These are phyloP conservation scores for Ottelia alismoides DNA, from an alignment of 106 monocot species.

Conservation along the genomic window DNA sequence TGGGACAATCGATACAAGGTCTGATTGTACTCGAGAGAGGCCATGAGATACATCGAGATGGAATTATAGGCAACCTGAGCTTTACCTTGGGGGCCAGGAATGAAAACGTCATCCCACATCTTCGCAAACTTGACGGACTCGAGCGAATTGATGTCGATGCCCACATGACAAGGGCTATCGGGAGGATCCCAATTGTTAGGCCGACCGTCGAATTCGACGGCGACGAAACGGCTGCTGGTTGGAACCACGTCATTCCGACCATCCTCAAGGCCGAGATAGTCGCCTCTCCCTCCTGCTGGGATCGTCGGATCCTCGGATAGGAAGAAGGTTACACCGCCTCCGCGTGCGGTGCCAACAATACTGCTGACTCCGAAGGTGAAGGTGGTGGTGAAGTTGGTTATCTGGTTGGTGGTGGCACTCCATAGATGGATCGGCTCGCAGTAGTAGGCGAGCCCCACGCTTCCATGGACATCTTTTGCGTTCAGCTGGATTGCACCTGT, in stretches of 20 bases:
- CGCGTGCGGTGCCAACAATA: neutral
- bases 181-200: slow-evolving; percentile 42
- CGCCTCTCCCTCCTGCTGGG: slow-evolving; percentile 23
- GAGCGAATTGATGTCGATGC: slow-evolving; percentile 49
- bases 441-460: slow-evolving; percentile 9
- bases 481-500: neutral
- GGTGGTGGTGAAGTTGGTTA: slow-evolving; percentile 17
- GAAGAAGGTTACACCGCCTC: slow-evolving; percentile 72
- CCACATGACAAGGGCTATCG: slow-evolving; percentile 32
- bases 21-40: too few relatives aligned
- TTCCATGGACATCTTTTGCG: neutral
- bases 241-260: neutral
- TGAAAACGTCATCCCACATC: too few relatives aligned
- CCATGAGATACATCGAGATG: too few relatives aligned
- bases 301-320: slow-evolving; percentile 25
- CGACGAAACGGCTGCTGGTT: slow-evolving; percentile 16
- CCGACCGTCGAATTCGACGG: slow-evolving; percentile 58
- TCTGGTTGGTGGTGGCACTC: neutral
- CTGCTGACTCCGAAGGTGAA: slow-evolving; percentile 44
- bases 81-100: too few relatives aligned
- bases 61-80: too few relatives aligned
- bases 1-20: too few relatives aligned
- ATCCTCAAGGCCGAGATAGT: slow-evolving; percentile 35
- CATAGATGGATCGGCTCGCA: slow-evolving; percentile 7
- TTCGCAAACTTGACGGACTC: too few relatives aligned